These are phyloP conservation scores for Lodderomyces parapsilosis DNA, from an alignment of 1,139 yeast species.

Conservation along the genomic window DNA sequence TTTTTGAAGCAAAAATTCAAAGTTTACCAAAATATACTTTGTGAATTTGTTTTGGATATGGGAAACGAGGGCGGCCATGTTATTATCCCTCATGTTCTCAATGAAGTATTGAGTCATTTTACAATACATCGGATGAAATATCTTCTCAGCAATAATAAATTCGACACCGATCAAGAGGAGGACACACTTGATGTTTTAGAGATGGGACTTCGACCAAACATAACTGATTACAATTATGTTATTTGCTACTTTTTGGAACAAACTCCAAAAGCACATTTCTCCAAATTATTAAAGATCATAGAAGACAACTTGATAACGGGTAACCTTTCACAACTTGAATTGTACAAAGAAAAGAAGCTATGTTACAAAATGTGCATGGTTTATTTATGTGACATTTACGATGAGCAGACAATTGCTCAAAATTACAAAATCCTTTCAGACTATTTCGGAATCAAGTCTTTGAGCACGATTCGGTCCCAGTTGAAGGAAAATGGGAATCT, in stretches of 20 bases:
- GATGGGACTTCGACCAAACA: slow-evolving; percentile 6
- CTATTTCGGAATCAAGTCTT: slow-evolving; percentile 24
- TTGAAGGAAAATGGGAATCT: slow-evolving; percentile 4
- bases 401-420: slow-evolving; percentile 12
- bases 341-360: slow-evolving; percentile 10
- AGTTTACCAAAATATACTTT: background rate
- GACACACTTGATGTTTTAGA: background rate
- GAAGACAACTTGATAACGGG: slow-evolving; percentile 33
- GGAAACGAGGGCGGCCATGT: background rate
- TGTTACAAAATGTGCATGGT: slow-evolving; percentile 13
- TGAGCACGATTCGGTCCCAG: slow-evolving; percentile 10
- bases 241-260: slow-evolving; percentile 2
- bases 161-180: background rate
- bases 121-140: slow-evolving; percentile 1
- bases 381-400: slow-evolving; percentile 6
- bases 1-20: slow-evolving; percentile 2
- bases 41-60: background rate
- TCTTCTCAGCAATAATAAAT: background rate
- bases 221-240: background rate
- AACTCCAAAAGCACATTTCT: slow-evolving; percentile 11
- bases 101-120: slow-evolving; percentile 3
- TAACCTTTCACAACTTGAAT: slow-evolving; percentile 18
- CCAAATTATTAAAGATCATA: slow-evolving; percentile 21
- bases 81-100: slow-evolving; percentile 1
- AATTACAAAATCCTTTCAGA: slow-evolving; percentile 26